phyloP scores from a whole-genome alignment of 139 green algal genomes.

The Coelastrella sp. region DNA sequence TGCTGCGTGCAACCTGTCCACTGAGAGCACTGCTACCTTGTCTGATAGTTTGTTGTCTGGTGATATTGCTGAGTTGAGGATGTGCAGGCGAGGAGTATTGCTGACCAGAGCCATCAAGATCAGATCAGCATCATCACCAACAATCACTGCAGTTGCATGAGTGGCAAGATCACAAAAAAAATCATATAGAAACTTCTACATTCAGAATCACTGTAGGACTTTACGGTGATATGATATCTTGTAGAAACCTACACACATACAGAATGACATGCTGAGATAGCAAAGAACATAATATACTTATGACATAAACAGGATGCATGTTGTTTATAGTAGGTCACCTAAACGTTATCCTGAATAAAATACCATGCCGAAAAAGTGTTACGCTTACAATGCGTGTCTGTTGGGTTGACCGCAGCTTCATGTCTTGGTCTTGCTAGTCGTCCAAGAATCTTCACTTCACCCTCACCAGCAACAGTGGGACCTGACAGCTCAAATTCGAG shows the following conservation, averaged over 20 bases:
- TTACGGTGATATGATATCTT: too few species aligned
- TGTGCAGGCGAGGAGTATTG: constrained; percentile 44
- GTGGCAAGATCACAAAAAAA: too few species aligned
- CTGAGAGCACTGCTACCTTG: constrained; percentile 9
- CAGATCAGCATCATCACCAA: constrained; percentile 87
- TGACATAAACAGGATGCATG: too few species aligned
- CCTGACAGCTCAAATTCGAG: constrained; percentile 85
- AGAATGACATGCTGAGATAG: too few species aligned
- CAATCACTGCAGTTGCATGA: constrained; percentile 62
- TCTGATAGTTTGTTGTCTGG: not conserved
- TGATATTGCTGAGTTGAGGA: constrained; percentile 52
- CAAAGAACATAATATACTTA: too few species aligned
- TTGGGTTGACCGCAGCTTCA: constrained; percentile 32
- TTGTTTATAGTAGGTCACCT: too few species aligned
- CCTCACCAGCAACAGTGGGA: constrained; percentile 88
- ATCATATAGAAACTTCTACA: too few species aligned
- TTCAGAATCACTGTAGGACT: too few species aligned
- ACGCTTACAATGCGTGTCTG: constrained; percentile 69
- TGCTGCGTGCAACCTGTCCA: constrained; percentile 43
- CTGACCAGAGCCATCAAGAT: constrained; percentile 81
- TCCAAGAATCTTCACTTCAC: constrained; percentile 90
- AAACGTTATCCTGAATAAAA: too few species aligned
- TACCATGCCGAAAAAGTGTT: too few species aligned
- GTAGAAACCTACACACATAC: too few species aligned
- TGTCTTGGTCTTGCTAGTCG: constrained; percentile 70